Base-by-base conservation (phyloP, 139 green algal genomes). In the Cymbomonas tetramitiformis region DNA sequence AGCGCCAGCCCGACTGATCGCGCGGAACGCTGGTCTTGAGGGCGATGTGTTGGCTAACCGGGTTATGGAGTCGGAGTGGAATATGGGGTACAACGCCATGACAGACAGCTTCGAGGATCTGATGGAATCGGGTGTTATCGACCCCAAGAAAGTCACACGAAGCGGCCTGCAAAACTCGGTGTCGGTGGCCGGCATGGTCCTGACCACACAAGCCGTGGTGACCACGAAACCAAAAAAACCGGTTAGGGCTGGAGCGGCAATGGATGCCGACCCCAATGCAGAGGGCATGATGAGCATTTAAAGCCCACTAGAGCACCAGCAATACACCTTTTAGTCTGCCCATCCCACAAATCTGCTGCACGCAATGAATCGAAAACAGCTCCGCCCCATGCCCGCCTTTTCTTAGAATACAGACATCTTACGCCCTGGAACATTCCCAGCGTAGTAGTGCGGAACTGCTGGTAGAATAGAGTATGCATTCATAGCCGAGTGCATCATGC, bases 171-270 rank as follows among this genome's bases (percentile, higher is more conserved):
- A 77, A 40, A 96, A 96, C 68, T 70, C 82, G 7, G 85, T 76
- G 55, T 92, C 81, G 57, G 94, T 98, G 60, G 90, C 90, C 28
- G 90, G 88, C 60, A 98, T 97, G 77, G 87, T 98, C 83, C 80
- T 98, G 39, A 98, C 90, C n/a, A 98, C 90, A 19, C 89, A 87
- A 69, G 90, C 86, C 0, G 82, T 95, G 6, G 94, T 95, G 83
- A 82, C 86, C 2, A 86, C 94, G 70, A 78, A 78, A n/a, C 55
- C 55, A 19, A 39, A 62, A 41, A 47, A 46, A 23, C 30, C 36
- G 36, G 12, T 15, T 15, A 43, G 12, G 36, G 36, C 12, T 43
- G 36, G 36, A 43, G 15, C 15, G 36, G 15, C 12, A 12, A 12
- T 15, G 36, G 36, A 12, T 15, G 15, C 15, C 12, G 36, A 43